Evolutionary conservation across 768 basidiomycete species (phyloP).

Genomic region (Favolaschia claudopus): DNA sequence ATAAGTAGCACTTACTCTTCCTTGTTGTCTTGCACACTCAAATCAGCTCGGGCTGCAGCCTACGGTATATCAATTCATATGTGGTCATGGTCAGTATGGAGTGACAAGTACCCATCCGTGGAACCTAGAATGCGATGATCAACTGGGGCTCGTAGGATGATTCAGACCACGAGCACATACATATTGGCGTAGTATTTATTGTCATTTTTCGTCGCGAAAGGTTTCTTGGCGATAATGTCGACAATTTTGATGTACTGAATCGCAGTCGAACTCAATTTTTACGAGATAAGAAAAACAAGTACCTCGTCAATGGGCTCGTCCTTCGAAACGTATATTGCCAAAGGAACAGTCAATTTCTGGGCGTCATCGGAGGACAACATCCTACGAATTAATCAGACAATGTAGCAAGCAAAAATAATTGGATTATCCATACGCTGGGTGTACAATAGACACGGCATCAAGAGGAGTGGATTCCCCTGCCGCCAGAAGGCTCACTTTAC

Average conservation of each 20-base stretch:
- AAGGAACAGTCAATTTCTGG: constrained; percentile 56
- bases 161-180: constrained; percentile 34
- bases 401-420: background rate
- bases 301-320: constrained; percentile 68
- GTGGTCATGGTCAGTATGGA: background rate
- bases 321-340: constrained; percentile 63
- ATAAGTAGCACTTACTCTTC: constrained; percentile 51
- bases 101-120: constrained; percentile 55
- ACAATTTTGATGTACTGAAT: constrained; percentile 62
- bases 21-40: constrained; percentile 63
- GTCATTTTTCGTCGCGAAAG: constrained; percentile 56
- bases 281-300: background rate
- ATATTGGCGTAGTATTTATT: constrained; percentile 58
- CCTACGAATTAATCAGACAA: constrained; percentile 33
- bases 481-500: constrained; percentile 55
- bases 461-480: constrained; percentile 52
- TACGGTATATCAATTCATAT: background rate
- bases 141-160: background rate
- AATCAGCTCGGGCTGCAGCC: constrained; percentile 67
- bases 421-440: constrained; percentile 59
- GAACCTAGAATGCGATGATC: constrained; percentile 43
- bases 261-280: no score
- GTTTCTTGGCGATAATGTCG: constrained; percentile 54
- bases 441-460: constrained; percentile 57
- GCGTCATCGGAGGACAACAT: constrained; percentile 62